These are phyloP conservation scores for Rachicladosporium sp. DNA, from an alignment of 2,329 filamentous ascomycete species.

Conservation along the genomic window DNA sequence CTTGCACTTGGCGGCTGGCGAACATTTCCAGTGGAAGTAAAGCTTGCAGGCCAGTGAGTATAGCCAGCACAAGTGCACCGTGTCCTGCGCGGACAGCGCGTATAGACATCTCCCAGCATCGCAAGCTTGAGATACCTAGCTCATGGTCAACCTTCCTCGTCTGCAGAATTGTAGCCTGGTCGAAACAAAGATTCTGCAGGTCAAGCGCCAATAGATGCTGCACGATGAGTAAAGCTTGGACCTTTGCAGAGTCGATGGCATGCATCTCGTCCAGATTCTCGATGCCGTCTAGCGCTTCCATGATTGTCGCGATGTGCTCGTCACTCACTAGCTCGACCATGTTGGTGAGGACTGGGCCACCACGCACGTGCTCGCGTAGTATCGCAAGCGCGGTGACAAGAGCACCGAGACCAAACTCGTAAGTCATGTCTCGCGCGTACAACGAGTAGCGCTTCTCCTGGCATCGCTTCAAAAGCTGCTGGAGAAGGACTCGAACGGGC, in stretches of 20 bases:
- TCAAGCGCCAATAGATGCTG: conserved; percentile 57
- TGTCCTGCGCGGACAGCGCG: conserved; percentile 54
- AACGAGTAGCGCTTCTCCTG: conserved; percentile 43
- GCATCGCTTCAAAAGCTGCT: conserved; percentile 58
- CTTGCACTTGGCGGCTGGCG: conserved; percentile 24
- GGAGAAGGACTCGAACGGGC: conserved; percentile 65
- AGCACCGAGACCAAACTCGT: conserved; percentile 44
- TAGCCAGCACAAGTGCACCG: conserved; percentile 59
- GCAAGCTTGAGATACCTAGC: conserved; percentile 55
- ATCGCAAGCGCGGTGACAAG: conserved; percentile 13
- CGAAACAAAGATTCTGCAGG: conserved; percentile 55
- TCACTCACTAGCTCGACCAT: conserved; percentile 19
- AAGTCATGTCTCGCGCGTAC: conserved; percentile 49
- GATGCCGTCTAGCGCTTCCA: conserved; percentile 19
- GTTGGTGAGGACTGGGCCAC: conserved; percentile 18
- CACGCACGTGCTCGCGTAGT: conserved; percentile 10
- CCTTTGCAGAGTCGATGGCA: conserved; percentile 21
- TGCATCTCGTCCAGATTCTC: conserved; percentile 19
- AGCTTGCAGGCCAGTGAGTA: conserved; percentile 57
- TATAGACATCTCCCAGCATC: conserved; percentile 70
- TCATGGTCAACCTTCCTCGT: conserved; percentile 53
- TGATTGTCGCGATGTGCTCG: conserved; percentile 16
- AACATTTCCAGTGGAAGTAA: conserved; percentile 69
- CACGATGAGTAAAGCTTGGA: conserved; percentile 51
- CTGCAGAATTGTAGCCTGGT: conserved; percentile 53